phyloP scores from a whole-genome alignment of 345 rosid genomes.

The Arabidopsis suecica region DNA sequence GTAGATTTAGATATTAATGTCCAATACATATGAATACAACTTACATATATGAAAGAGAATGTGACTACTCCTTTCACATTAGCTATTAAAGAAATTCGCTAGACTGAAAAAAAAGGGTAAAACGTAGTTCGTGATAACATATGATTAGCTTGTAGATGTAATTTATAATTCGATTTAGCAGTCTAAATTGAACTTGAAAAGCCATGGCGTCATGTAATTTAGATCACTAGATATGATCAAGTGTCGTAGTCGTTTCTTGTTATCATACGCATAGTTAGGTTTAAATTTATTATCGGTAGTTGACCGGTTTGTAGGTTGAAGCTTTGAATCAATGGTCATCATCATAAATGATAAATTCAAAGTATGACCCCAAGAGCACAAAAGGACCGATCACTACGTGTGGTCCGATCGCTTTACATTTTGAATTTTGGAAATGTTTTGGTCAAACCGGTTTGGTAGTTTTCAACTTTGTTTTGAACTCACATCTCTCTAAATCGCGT shows the following conservation, averaged over 20 bases:
- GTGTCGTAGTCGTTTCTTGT: constrained; percentile 25
- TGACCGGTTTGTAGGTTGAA: constrained; percentile 44
- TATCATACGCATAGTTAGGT: constrained; percentile 41
- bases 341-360: constrained; percentile 40
- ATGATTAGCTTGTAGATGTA: not conserved
- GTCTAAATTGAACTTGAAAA: constrained; percentile 31
- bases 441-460: constrained; percentile 29
- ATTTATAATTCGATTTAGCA: constrained; percentile 2
- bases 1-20: constrained; percentile 25
- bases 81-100: not conserved
- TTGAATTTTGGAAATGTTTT: constrained; percentile 40
- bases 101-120: not conserved
- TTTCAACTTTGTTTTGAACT: constrained; percentile 25
- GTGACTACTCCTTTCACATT: constrained; percentile 21
- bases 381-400: constrained; percentile 17
- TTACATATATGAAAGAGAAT: constrained; percentile 12
- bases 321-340: constrained; percentile 39
- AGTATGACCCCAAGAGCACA: constrained; percentile 32
- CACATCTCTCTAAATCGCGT: constrained; percentile 9
- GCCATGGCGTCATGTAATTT: constrained; percentile 22
- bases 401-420: constrained; percentile 31
- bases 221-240: constrained; percentile 23
- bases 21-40: constrained; percentile 10
- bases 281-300: constrained; percentile 36
- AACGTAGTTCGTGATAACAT: not conserved